Base-by-base conservation (phyloP, 202 grass and related monocot species). In the Setaria viridis region DNA sequence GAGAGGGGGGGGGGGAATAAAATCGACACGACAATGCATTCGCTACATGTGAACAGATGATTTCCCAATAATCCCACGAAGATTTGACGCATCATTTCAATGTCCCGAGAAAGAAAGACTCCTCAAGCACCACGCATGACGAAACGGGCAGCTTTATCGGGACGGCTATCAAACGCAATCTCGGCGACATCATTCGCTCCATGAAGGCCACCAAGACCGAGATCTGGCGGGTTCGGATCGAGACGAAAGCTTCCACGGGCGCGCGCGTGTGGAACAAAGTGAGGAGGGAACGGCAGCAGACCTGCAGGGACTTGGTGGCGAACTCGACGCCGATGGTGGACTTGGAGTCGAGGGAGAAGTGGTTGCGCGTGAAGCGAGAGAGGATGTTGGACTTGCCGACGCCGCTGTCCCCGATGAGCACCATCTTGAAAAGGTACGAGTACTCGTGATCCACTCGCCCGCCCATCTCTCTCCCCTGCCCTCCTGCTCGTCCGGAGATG, bases 251-350 rank as follows among this genome's bases (percentile, higher is more conserved):
- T 72, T 56, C 19, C 60, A 68, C 34, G 17, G 20, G 32, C 16
- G 49, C 60, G 25, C 45, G 20, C 56, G 78, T 43, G 29, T 10
- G 12, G 46, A 71, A 86, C 11, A 50, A 15, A 49, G 6, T 34
- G 19, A 57, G 41, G 16, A 14, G 4, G 33, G 68, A 62, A 83
- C 68, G 72, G 56, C 69, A 17, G 7, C 19, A 16, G 74, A 91
- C 89, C 85, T 95, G 93, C 30, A 88, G 65, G 57, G 93, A 92
- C 37, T 90, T 92, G 79, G 93, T 95, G 74, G 93, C 93, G 68
- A 95, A 95, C 80, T 95, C 93, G 11, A 95, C 93, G 80, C 93
- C 93, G 75, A 95, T 95, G 76, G 93, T 95, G 49, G 93, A 95
- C 89, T 95, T 95, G 43, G 90, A 95, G 72, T 95, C 93, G 45